These are phyloP conservation scores for Penicillium sp. DNA, from an alignment of 2,329 filamentous ascomycete genomes.

Conservation along the genomic window DNA sequence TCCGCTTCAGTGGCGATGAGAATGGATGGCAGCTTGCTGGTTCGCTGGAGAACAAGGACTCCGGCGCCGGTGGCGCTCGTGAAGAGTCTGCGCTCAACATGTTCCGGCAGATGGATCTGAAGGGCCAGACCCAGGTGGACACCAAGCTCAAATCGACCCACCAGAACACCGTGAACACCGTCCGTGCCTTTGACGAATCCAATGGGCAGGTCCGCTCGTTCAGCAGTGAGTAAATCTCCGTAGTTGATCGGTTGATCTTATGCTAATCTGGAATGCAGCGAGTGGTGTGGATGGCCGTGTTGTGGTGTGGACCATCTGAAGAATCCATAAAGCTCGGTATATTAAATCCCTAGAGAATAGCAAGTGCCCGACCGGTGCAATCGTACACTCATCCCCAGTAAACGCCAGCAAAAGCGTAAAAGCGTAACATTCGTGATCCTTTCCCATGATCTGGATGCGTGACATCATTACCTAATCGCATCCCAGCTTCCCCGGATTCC, in stretches of 20 bases:
- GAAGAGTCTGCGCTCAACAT: constrained; percentile 96
- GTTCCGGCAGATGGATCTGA: constrained; percentile 98
- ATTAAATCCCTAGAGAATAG: neutral
- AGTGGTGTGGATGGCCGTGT: constrained; percentile 80
- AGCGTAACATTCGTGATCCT: neutral
- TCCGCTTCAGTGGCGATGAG: constrained; percentile 77
- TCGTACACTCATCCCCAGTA: neutral
- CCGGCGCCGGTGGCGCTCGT: constrained; percentile 58
- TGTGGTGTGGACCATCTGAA: constrained; percentile 71
- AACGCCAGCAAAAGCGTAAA: neutral
- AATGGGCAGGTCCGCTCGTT: constrained; percentile 71
- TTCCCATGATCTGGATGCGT: neutral
- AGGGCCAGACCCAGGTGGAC: constrained; percentile 87
- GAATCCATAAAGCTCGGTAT: neutral
- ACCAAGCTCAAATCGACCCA: constrained; percentile 93
- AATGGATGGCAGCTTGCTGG: constrained; percentile 81
- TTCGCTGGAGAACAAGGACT: constrained; percentile 70
- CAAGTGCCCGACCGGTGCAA: neutral
- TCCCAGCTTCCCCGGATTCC: constrained; percentile 7
- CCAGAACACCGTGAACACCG: constrained; percentile 89
- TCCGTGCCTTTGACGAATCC: constrained; percentile 70
- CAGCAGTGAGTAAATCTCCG: constrained; percentile 64
- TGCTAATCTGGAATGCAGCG: constrained; percentile 49
- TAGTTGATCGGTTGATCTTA: constrained; percentile 9
- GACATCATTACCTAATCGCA: constrained; percentile 5